Evolutionary conservation across 2,329 filamentous ascomycete genomes (phyloP).

Genomic region (Orbilia brochopaga): DNA sequence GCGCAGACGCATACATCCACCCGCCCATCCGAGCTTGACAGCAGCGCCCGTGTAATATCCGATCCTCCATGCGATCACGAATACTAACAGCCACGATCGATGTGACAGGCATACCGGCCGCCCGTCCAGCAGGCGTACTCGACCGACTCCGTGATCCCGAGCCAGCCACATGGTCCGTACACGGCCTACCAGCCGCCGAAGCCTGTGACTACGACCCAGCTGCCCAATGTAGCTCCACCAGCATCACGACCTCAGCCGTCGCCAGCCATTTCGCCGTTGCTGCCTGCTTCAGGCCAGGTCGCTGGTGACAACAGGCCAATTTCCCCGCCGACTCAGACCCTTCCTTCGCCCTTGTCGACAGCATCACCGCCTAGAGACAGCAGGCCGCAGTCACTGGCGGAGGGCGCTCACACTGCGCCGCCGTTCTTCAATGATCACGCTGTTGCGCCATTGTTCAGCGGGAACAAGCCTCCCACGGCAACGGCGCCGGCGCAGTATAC

Average conservation of each 20-base stretch:
- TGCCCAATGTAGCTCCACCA: constrained; percentile 37
- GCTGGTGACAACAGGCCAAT: constrained; percentile 35
- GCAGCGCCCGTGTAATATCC: not conserved
- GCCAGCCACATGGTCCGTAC: constrained; percentile 46
- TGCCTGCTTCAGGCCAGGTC: constrained; percentile 25
- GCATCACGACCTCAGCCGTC: constrained; percentile 22
- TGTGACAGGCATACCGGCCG: constrained; percentile 41
- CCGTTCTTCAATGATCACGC: not conserved
- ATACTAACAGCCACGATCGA: not conserved
- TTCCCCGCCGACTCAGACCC: constrained; percentile 42
- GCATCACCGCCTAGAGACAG: constrained; percentile 1
- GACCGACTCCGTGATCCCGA: constrained; percentile 49
- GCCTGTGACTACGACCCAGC: constrained; percentile 44
- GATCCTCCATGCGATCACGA: not conserved
- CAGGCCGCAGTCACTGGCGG: constrained; percentile 9
- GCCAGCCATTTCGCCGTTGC: constrained; percentile 40
- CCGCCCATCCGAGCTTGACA: not conserved
- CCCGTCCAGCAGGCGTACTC: constrained; percentile 49
- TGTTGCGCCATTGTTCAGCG: not conserved
- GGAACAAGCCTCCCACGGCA: constrained; percentile 9
- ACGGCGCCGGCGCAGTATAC: constrained; percentile 1
- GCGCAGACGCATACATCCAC: not conserved
- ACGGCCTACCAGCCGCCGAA: constrained; percentile 48
- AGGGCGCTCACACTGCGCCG: not conserved
- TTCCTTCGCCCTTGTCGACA: constrained; percentile 35